These are phyloP conservation scores for Letharia lupina DNA, from an alignment of 495 filamentous ascomycete species.

Conservation along the genomic window DNA sequence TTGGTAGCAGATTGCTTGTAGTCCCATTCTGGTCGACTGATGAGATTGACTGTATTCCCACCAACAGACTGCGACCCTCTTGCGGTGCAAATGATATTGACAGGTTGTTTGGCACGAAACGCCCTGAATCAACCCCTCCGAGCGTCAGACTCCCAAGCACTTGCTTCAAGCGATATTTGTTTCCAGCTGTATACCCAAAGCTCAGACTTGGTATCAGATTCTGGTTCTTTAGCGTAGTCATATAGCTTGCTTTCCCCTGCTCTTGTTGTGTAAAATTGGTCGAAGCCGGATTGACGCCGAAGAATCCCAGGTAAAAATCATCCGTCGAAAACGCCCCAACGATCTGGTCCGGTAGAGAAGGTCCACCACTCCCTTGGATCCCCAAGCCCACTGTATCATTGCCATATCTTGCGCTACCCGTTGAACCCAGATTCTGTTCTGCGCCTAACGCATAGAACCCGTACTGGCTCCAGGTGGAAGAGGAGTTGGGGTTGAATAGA, in stretches of 20 bases:
- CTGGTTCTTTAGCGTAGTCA: constrained; percentile 40
- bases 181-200: constrained; percentile 51
- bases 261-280: constrained; percentile 42
- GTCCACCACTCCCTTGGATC: constrained; percentile 32
- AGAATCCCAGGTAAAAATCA: constrained; percentile 45
- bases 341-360: constrained; percentile 38
- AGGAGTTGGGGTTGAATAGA: constrained; percentile 40
- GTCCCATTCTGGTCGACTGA: constrained; percentile 28
- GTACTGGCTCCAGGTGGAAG: constrained; percentile 40
- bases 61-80: constrained; percentile 41
- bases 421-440: constrained; percentile 38
- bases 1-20: constrained; percentile 16
- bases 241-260: constrained; percentile 38
- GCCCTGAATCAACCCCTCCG: constrained; percentile 47
- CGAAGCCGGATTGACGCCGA: constrained; percentile 45
- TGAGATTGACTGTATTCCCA: constrained; percentile 41
- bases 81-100: constrained; percentile 43
- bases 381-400: constrained; percentile 46
- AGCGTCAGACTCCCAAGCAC: constrained; percentile 48
- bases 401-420: constrained; percentile 38
- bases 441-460: constrained; percentile 33
- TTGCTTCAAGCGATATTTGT: constrained; percentile 44
- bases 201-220: constrained; percentile 42
- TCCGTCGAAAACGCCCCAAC: constrained; percentile 39
- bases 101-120: constrained; percentile 41